These are phyloP conservation scores for Clarireedia homoeocarpa DNA, from an alignment of 2,329 filamentous ascomycete species.

Conservation along the genomic window DNA sequence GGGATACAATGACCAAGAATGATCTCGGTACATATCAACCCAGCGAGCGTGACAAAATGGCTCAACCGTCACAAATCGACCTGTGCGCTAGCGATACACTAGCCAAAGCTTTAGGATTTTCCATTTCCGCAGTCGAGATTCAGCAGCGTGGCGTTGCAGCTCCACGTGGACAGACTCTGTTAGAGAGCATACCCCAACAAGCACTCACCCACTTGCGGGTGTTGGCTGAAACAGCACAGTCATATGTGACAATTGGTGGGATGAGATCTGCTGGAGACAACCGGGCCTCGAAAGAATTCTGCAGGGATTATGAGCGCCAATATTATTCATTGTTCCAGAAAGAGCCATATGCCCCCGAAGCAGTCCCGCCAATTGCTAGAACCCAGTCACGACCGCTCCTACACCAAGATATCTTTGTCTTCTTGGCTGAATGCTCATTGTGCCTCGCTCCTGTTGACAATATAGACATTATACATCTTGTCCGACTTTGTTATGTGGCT, in stretches of 20 bases:
- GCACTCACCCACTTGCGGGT: constrained; percentile 80
- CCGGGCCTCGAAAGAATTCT: constrained; percentile 58
- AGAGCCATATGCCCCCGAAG: constrained; percentile 10
- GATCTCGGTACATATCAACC: constrained; percentile 34
- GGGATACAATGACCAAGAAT: constrained; percentile 51
- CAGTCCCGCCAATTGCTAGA: constrained; percentile 17
- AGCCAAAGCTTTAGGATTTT: constrained; percentile 65
- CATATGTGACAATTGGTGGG: constrained; percentile 72
- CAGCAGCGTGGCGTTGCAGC: constrained; percentile 79
- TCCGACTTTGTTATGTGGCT: constrained; percentile 81
- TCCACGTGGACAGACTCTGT: constrained; percentile 62
- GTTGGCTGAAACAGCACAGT: constrained; percentile 77
- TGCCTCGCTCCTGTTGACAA: constrained; percentile 59
- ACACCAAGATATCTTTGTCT: constrained; percentile 65
- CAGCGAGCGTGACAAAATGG: constrained; percentile 17
- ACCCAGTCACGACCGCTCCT: constrained; percentile 47
- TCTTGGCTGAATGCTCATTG: constrained; percentile 72
- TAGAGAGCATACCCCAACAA: constrained; percentile 80
- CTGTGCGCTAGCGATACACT: constrained; percentile 51
- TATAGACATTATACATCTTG: constrained; percentile 68
- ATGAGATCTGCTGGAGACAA: constrained; percentile 53
- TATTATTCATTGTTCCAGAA: constrained; percentile 61
- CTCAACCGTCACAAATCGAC: constrained; percentile 28
- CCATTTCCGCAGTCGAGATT: constrained; percentile 84
- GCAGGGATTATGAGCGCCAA: constrained; percentile 60